A percentile compares a stretch with the other conserved stretches of the same genome.
phyloP scores from a whole-genome alignment of 768 basidiomycete species.

The Tephrocybe sp. region DNA sequence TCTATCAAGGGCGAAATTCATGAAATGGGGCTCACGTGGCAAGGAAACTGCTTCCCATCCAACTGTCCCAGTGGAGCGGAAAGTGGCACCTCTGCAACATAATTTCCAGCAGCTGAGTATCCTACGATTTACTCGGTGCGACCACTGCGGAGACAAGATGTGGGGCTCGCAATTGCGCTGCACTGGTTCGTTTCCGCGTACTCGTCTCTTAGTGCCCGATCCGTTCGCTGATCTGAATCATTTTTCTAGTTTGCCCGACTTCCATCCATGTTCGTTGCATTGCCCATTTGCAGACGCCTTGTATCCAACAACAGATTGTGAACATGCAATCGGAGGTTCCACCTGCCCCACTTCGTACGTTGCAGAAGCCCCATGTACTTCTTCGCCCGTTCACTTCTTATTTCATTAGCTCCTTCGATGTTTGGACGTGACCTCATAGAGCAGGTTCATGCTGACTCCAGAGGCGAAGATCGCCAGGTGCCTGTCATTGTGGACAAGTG shows the following conservation, averaged over 20 bases:
- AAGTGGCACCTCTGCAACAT: slow-evolving; percentile 59
- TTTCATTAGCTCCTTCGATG: slow-evolving; percentile 72
- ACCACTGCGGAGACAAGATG: slow-evolving; percentile 97
- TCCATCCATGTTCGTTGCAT: slow-evolving; percentile 89
- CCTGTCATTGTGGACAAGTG: slow-evolving; percentile 96
- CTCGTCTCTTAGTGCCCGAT: not conserved
- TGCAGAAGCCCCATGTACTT: slow-evolving; percentile 8
- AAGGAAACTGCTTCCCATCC: slow-evolving; percentile 42
- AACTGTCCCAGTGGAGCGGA: slow-evolving; percentile 24
- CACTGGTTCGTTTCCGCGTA: slow-evolving; percentile 55
- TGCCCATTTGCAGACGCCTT: slow-evolving; percentile 63
- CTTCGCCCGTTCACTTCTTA: slow-evolving; percentile 13
- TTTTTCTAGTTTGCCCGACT: slow-evolving; percentile 67
- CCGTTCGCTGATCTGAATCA: not conserved
- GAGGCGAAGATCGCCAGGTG: slow-evolving; percentile 59
- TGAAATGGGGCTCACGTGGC: slow-evolving; percentile 64
- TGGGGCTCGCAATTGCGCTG: slow-evolving; percentile 97
- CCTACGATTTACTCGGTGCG: slow-evolving; percentile 87
- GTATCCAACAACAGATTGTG: slow-evolving; percentile 48
- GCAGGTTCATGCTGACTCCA: slow-evolving; percentile 72
- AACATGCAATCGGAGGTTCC: slow-evolving; percentile 32
- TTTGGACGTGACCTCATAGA: slow-evolving; percentile 89
- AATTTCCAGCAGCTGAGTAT: slow-evolving; percentile 88
- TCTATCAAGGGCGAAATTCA: slow-evolving; percentile 57
- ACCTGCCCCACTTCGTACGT: slow-evolving; percentile 39